These are phyloP conservation scores for Phytopythium cucurbitacearum DNA, from an alignment of 352 stramenopile species.

Conservation along the genomic window DNA sequence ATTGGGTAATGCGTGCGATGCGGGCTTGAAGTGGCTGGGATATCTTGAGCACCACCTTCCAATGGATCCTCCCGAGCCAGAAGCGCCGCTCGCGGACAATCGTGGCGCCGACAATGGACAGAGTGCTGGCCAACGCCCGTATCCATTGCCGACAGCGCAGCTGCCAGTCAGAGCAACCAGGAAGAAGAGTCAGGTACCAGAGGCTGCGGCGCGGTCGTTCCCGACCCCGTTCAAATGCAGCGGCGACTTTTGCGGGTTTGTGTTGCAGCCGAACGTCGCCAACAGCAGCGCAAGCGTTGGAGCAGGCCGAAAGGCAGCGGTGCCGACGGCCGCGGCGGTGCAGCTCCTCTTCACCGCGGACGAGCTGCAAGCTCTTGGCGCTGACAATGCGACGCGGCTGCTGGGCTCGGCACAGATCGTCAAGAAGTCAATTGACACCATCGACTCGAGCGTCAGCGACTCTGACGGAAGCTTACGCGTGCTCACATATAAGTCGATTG, in stretches of 20 bases:
- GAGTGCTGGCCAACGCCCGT: too few relatives aligned
- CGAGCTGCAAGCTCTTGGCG: constrained; percentile 30
- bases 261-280: constrained; percentile 26
- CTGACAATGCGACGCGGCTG: constrained; percentile 31
- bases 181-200: too few relatives aligned
- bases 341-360: constrained; percentile 48
- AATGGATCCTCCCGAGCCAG: too few relatives aligned
- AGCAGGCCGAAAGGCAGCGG: constrained; percentile 8
- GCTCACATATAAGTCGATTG: constrained; percentile 80
- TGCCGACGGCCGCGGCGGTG: constrained; percentile 25
- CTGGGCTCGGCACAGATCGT: constrained; percentile 33
- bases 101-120: too few relatives aligned
- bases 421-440: constrained; percentile 11
- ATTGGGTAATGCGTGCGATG: too few relatives aligned
- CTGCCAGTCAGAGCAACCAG: too few relatives aligned
- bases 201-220: constrained; percentile 18
- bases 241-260: constrained; percentile 68
- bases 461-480: constrained; percentile 30
- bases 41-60: too few relatives aligned
- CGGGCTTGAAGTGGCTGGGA: too few relatives aligned
- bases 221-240: constrained; percentile 75
- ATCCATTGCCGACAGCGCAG: too few relatives aligned
- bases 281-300: background rate
- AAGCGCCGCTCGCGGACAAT: too few relatives aligned
- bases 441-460: constrained; percentile 6